Evolutionary conservation across 306 rosid species (phyloP).

Genomic region (Casuarina equisetifolia): DNA sequence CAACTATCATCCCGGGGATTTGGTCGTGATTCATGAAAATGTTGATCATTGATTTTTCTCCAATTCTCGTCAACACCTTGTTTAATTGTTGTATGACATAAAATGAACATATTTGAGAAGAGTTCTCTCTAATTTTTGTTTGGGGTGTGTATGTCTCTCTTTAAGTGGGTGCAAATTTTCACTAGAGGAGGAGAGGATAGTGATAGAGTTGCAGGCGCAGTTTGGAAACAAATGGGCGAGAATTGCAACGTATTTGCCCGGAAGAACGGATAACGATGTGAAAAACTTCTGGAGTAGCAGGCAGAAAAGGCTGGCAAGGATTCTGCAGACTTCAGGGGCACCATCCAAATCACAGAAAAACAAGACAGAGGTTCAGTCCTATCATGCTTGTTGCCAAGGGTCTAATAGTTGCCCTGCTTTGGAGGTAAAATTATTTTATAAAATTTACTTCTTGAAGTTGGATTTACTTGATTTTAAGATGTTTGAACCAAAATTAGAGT

Average conservation of each 20-base stretch:
- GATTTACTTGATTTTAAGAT: not conserved
- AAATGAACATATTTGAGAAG: not conserved
- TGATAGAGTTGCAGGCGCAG: conserved; percentile 80
- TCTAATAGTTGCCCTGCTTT: conserved; percentile 15
- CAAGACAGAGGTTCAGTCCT: conserved; percentile 31
- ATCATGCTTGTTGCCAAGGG: conserved; percentile 19
- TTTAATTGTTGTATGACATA: not conserved
- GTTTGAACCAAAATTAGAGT: not conserved
- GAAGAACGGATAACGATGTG: conserved; percentile 90
- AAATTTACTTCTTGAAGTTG: not conserved
- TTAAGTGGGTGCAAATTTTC: conserved; percentile 87
- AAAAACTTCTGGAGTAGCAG: conserved; percentile 98
- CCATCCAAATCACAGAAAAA: conserved; percentile 52
- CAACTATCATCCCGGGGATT: not conserved
- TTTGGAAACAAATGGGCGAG: conserved; percentile 94
- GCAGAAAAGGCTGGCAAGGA: conserved; percentile 78
- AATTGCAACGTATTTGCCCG: conserved; percentile 72
- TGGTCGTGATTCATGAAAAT: conserved; percentile 4
- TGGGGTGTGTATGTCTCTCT: conserved; percentile 11
- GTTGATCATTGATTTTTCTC: conserved; percentile 3
- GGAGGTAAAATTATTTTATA: conserved; percentile 39
- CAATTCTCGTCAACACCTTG: not conserved
- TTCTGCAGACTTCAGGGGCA: conserved; percentile 53
- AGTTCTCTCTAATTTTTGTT: conserved; percentile 3
- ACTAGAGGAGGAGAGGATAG: conserved; percentile 79